These are phyloP conservation scores for Diutina neorugosa DNA, from an alignment of 1,139 yeast genomes.

Conservation along the genomic window DNA sequence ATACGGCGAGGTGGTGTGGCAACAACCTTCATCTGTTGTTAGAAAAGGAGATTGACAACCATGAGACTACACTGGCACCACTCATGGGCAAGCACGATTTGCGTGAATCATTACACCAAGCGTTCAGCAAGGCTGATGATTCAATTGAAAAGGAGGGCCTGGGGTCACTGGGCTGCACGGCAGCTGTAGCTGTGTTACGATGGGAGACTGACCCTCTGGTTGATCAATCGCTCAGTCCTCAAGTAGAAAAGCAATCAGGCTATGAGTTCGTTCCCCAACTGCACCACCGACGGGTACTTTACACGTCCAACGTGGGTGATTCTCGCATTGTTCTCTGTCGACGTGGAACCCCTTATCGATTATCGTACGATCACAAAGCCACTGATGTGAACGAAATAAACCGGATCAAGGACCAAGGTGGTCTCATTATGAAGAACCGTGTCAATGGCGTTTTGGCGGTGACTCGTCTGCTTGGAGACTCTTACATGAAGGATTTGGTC, in stretches of 20 bases:
- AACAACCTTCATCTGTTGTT: slow-evolving; percentile 64
- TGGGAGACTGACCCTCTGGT: slow-evolving; percentile 43
- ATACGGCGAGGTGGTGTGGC: slow-evolving; percentile 93
- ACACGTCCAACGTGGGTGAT: slow-evolving; percentile 95
- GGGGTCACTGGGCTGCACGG: slow-evolving; percentile 84
- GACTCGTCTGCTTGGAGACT: slow-evolving; percentile 89
- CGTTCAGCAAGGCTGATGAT: slow-evolving; percentile 66
- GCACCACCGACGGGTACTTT: slow-evolving; percentile 57
- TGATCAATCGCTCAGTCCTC: not conserved
- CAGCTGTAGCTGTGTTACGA: slow-evolving; percentile 83
- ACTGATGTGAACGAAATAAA: slow-evolving; percentile 67
- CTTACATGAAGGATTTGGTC: slow-evolving; percentile 81
- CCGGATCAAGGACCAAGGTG: slow-evolving; percentile 71
- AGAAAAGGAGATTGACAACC: slow-evolving; percentile 33
- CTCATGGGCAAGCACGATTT: slow-evolving; percentile 16
- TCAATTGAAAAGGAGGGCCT: slow-evolving; percentile 46
- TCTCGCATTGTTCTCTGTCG: slow-evolving; percentile 74
- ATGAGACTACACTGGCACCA: slow-evolving; percentile 9
- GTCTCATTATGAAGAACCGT: slow-evolving; percentile 77
- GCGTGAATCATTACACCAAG: slow-evolving; percentile 41
- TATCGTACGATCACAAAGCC: slow-evolving; percentile 93
- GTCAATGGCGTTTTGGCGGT: slow-evolving; percentile 96
- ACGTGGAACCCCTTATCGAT: slow-evolving; percentile 58
- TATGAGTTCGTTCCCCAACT: slow-evolving; percentile 35
- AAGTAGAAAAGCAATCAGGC: not conserved